Evolutionary conservation across 2,329 filamentous ascomycete genomes (phyloP).

Genomic region (Geosmithia flava): DNA sequence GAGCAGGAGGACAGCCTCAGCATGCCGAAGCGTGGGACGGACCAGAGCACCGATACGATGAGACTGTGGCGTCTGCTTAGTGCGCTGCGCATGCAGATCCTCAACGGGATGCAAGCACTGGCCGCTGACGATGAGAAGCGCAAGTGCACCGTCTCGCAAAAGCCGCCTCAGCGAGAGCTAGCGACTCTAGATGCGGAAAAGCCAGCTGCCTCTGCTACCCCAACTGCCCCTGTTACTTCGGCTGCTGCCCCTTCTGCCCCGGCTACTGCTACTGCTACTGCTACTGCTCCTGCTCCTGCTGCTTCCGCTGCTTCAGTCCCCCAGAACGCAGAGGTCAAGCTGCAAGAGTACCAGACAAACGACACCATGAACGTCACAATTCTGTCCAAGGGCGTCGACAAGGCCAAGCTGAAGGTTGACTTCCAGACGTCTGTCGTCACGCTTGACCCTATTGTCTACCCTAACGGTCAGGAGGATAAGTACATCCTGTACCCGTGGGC

Average conservation of each 20-base stretch:
- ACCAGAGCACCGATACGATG: constrained; percentile 2
- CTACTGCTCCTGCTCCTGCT: background rate
- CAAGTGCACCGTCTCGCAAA: constrained; percentile 25
- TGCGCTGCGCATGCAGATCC: constrained; percentile 32
- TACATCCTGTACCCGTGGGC: constrained; percentile 55
- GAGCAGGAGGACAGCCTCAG: constrained; percentile 2
- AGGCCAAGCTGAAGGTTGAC: constrained; percentile 24
- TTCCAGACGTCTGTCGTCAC: constrained; percentile 13
- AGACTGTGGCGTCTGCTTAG: constrained; percentile 26
- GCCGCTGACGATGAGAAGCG: constrained; percentile 30
- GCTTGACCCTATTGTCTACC: constrained; percentile 17
- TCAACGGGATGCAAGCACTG: constrained; percentile 27
- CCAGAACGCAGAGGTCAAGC: constrained; percentile 4
- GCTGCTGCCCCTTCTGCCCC: background rate
- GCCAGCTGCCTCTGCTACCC: background rate
- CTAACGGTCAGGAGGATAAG: constrained; percentile 42
- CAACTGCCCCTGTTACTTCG: background rate
- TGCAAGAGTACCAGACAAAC: constrained; percentile 24
- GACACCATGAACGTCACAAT: constrained; percentile 23
- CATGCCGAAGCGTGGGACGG: constrained; percentile 1
- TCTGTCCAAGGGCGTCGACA: constrained; percentile 28
- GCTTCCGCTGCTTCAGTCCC: constrained; percentile 1
- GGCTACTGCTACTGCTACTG: background rate
- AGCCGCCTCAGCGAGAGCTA: constrained; percentile 18
- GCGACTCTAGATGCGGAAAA: constrained; percentile 5